Evolutionary conservation across 2,329 filamentous ascomycete genomes (phyloP).

Genomic region (Talaromyces sp.): DNA sequence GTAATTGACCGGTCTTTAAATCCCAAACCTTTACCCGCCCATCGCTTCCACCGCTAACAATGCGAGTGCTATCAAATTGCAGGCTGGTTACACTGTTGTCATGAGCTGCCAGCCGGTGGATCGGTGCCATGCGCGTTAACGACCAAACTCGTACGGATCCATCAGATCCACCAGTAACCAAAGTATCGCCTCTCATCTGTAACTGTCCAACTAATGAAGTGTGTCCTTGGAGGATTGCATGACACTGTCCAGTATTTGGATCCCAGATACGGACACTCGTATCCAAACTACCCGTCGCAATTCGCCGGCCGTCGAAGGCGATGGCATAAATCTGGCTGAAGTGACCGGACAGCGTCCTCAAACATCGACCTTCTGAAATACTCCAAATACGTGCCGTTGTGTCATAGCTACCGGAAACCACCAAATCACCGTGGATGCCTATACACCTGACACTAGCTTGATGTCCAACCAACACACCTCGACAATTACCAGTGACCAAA

Average conservation of each 20-base stretch:
- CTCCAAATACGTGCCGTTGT: conserved; percentile 97
- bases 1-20: conserved; percentile 81
- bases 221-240: conserved; percentile 91
- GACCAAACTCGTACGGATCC: conserved; percentile 97
- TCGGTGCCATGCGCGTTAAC: conserved; percentile 80
- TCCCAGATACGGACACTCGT: conserved; percentile 98
- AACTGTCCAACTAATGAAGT: conserved; percentile 95
- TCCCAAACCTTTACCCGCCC: conserved; percentile 99
- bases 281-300: conserved; percentile 93
- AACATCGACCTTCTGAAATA: conserved; percentile 88
- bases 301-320: conserved; percentile 88
- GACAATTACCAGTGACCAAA: conserved; percentile 79
- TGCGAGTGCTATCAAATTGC: conserved; percentile 92
- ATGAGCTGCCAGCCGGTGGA: conserved; percentile 91
- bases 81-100: conserved; percentile 98
- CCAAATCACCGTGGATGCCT: conserved; percentile 92
- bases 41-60: conserved; percentile 93
- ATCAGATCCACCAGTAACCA: conserved; percentile 94
- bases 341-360: conserved; percentile 86
- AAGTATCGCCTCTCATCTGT: conserved; percentile 89
- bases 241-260: conserved; percentile 77
- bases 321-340: conserved; percentile 99
- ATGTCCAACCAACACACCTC: conserved; percentile 88
- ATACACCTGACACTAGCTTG: conserved; percentile 93
- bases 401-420: conserved; percentile 98